These are phyloP conservation scores for Malus hybrid DNA, from an alignment of 331 rosid genomes.

Conservation along the genomic window DNA sequence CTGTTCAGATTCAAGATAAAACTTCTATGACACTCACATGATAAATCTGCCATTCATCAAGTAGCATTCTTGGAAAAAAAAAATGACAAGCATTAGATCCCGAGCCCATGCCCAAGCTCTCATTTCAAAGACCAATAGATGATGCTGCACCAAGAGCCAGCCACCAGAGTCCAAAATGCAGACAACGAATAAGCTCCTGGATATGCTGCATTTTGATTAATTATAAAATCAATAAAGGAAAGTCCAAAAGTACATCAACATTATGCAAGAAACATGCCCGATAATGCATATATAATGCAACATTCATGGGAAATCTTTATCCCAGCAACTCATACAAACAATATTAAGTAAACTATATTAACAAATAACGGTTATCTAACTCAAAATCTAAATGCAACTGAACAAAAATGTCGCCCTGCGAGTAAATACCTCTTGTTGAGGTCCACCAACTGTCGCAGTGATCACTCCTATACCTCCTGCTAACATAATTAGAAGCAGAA, in stretches of 20 bases:
- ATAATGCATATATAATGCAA: too few species aligned
- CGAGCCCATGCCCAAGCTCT: too few species aligned
- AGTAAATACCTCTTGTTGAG: constrained; percentile 80
- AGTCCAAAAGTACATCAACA: not conserved
- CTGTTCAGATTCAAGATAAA: too few species aligned
- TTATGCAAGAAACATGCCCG: not conserved
- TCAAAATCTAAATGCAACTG: not conserved
- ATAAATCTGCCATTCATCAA: too few species aligned
- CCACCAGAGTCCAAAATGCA: constrained; percentile 88
- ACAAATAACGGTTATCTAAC: not conserved
- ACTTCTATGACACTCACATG: too few species aligned
- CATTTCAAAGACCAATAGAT: too few species aligned
- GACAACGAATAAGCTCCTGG: constrained; percentile 62
- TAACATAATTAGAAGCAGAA: too few species aligned
- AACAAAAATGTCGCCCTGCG: constrained; percentile 1
- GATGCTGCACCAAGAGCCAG: constrained; percentile 86
- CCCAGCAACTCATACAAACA: not conserved
- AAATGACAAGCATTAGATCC: too few species aligned
- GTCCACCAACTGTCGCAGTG: too few species aligned
- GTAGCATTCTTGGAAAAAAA: too few species aligned
- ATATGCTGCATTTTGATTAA: constrained; percentile 51
- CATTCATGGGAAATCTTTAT: not conserved
- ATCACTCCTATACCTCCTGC: too few species aligned
- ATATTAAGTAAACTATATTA: not conserved
- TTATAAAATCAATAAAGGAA: not conserved